Evolutionary conservation across 176 grass and related monocot genomes (phyloP).

Genomic region (Bothriochloa decipiens): DNA sequence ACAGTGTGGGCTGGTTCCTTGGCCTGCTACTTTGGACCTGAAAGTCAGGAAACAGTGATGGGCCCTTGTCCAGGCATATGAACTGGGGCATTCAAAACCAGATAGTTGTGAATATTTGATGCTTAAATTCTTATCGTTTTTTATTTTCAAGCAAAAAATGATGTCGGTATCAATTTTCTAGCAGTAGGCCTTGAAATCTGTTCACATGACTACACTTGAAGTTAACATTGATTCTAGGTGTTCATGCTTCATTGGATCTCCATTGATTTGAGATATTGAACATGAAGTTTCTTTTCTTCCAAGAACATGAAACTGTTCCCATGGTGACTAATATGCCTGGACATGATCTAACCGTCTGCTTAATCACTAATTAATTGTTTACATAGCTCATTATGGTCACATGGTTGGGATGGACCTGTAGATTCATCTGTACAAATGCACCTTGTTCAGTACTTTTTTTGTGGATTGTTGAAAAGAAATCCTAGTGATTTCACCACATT

Average conservation of each 20-base stretch:
- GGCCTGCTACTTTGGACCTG: conserved; percentile 17
- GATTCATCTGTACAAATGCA: not conserved
- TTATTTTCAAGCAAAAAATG: not conserved
- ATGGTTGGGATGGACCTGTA: not conserved
- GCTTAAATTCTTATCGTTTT: not conserved
- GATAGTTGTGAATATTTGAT: not conserved
- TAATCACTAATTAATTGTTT: not conserved
- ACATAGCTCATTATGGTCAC: not conserved
- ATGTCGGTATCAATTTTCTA: not conserved
- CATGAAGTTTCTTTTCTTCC: not conserved
- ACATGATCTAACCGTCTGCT: not conserved
- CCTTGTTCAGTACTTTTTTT: not conserved
- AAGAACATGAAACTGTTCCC: not conserved
- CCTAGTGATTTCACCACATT: not conserved
- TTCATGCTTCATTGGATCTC: not conserved
- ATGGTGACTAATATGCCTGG: not conserved
- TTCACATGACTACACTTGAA: not conserved
- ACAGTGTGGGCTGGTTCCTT: conserved; percentile 19
- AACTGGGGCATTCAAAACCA: not conserved
- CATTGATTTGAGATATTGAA: not conserved
- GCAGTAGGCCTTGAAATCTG: not conserved
- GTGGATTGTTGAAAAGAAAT: not conserved
- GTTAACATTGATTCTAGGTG: not conserved
- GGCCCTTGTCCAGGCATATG: not conserved
- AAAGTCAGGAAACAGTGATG: conserved; percentile 1